These are phyloP conservation scores for Linum lewisii DNA, from an alignment of 345 rosid genomes.

Conservation along the genomic window DNA sequence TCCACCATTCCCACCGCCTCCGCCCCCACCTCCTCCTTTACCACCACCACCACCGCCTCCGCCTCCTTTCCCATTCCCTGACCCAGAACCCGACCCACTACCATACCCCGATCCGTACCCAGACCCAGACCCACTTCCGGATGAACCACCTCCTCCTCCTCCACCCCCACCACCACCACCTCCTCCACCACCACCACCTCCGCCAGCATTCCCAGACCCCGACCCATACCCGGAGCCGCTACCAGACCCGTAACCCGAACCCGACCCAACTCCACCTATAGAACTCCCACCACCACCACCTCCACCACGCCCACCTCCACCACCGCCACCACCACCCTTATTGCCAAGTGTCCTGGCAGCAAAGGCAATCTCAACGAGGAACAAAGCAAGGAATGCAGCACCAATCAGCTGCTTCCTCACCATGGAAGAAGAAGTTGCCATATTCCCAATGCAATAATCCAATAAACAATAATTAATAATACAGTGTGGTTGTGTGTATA, in stretches of 20 bases:
- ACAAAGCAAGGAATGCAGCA: neutral
- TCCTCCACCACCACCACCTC: slow-evolving; percentile 21
- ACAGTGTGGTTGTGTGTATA: too few relatives aligned
- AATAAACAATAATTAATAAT: too few relatives aligned
- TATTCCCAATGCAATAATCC: neutral
- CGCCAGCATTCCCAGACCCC: slow-evolving; percentile 22
- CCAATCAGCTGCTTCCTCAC: neutral
- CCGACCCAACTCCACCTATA: neutral
- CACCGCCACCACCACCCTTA: neutral
- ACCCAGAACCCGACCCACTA: slow-evolving; percentile 4
- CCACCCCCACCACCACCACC: slow-evolving; percentile 28
- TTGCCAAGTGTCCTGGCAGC: neutral
- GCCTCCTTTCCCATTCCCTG: slow-evolving; percentile 13
- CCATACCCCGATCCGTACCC: slow-evolving; percentile 16
- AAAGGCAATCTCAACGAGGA: neutral
- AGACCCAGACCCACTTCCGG: neutral
- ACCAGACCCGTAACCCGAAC: slow-evolving; percentile 2
- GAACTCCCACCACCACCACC: neutral
- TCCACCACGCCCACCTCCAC: neutral
- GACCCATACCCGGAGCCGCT: slow-evolving; percentile 15
- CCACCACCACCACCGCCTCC: slow-evolving; percentile 22
- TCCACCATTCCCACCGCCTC: slow-evolving; percentile 21
- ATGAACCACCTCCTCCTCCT: slow-evolving; percentile 21
- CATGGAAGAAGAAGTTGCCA: neutral
- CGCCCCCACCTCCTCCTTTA: slow-evolving; percentile 26